Percentiles rank a stretch among this genome's conserved stretches.
Conservation (phyloP, 192 early-diverging fungal genomes). For the Umbelopsis vinacea region DNA sequence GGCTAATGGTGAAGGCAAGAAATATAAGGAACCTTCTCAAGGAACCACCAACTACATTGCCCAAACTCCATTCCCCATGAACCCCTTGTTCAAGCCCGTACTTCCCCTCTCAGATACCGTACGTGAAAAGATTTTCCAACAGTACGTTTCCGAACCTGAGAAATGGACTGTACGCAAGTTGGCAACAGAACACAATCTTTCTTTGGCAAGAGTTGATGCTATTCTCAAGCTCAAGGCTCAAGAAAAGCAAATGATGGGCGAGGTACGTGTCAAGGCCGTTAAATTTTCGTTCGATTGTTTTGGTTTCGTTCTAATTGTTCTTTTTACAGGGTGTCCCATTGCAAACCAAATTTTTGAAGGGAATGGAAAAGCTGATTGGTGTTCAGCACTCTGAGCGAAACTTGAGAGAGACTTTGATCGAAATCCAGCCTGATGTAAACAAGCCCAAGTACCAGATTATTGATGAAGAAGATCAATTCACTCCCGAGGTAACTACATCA, state of each 20-base stretch:
- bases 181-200: conserved; percentile 70
- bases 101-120: conserved; percentile 72
- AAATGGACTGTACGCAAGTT: conserved; percentile 70
- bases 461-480: conserved; percentile 77
- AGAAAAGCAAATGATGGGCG: conserved; percentile 72
- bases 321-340: conserved; percentile 49
- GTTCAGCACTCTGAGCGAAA: conserved; percentile 40
- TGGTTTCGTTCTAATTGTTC: conserved; percentile 17
- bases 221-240: conserved; percentile 85
- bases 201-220: conserved; percentile 88
- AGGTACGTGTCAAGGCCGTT: conserved; percentile 44
- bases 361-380: conserved; percentile 87
- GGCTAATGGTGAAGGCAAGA: conserved; percentile 30
- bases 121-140: conserved; percentile 74
- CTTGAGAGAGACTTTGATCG: conserved; percentile 59
- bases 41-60: conserved; percentile 43
- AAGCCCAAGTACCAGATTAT: conserved; percentile 82
- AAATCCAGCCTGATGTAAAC: conserved; percentile 60
- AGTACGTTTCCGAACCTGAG: conserved; percentile 62
- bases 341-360: conserved; percentile 71
- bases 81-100: conserved; percentile 81
- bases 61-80: conserved; percentile 83
- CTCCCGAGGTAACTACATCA: conserved; percentile 49
- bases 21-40: conserved; percentile 31
- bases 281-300: not conserved